Evolutionary conservation across 1,139 yeast genomes (phyloP).

Genomic region (Geotrichum australiense): DNA sequence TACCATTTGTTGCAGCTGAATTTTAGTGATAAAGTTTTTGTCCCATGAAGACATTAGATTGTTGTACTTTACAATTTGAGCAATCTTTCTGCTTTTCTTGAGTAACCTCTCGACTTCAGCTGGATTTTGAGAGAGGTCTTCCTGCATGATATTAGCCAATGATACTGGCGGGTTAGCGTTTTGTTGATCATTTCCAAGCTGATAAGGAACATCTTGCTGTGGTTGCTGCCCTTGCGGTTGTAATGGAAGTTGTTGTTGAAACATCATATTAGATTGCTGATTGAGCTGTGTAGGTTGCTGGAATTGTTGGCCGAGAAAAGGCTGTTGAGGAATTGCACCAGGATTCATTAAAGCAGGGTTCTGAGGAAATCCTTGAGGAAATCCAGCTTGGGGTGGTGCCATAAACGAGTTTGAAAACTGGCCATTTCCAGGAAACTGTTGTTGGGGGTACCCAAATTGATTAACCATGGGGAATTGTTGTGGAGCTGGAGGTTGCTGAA

Average conservation of each 20-base stretch:
- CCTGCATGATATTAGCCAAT: conserved; percentile 29
- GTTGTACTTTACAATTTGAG: conserved; percentile 71
- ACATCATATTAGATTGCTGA: conserved; percentile 20
- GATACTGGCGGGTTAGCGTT: conserved; percentile 24
- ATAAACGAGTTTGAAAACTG: conserved; percentile 14
- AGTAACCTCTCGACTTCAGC: conserved; percentile 40
- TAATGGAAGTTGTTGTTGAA: conserved; percentile 24
- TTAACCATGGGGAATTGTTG: conserved; percentile 16
- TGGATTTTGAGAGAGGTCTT: conserved; percentile 29
- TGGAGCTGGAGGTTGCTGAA: conserved; percentile 24
- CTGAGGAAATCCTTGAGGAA: conserved; percentile 23
- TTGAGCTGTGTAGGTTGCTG: conserved; percentile 32
- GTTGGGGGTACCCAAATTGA: conserved; percentile 19
- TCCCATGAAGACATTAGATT: conserved; percentile 97
- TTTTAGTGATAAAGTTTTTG: conserved; percentile 88
- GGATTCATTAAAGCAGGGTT: conserved; percentile 24
- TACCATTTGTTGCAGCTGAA: conserved; percentile 91
- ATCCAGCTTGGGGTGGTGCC: conserved; percentile 5
- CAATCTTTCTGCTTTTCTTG: conserved; percentile 70
- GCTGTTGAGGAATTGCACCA: conserved; percentile 34
- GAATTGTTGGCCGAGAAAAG: conserved; percentile 26
- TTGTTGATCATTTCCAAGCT: conserved; percentile 23
- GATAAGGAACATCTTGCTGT: conserved; percentile 20
- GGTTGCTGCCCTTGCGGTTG: conserved; percentile 23
- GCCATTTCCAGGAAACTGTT: conserved; percentile 20